Conservation (phyloP, 257 asterid genomes). For the Cinchona pubescens region DNA sequence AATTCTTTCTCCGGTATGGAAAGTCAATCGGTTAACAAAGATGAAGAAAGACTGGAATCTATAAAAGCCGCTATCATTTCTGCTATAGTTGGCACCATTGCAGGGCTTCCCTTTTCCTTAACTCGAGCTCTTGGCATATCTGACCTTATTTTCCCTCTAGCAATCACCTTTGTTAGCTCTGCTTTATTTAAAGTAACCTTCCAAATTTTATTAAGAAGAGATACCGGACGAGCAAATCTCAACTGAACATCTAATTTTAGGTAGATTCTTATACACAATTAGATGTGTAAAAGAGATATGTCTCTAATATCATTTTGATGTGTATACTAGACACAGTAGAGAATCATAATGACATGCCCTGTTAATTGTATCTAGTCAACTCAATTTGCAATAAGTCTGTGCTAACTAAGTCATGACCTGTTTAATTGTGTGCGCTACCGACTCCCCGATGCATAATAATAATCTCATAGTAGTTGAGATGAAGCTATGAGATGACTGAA, state of each 20-base stretch:
- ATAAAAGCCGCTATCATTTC: conserved; percentile 72
- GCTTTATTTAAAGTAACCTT: conserved; percentile 86
- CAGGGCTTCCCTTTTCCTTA: conserved; percentile 63
- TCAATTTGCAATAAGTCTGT: no score
- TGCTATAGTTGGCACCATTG: conserved; percentile 70
- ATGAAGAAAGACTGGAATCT: conserved; percentile 71
- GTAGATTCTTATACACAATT: no score
- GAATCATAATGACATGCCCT: background rate
- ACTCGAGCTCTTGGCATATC: conserved; percentile 42
- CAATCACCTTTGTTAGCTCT: conserved; percentile 67
- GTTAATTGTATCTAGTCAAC: background rate
- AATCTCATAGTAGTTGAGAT: no score
- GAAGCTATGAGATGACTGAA: no score
- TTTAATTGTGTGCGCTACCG: no score
- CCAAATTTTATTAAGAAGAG: conserved; percentile 80
- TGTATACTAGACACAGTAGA: no score
- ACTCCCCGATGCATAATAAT: no score
- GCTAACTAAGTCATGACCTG: no score
- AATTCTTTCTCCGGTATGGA: conserved; percentile 15
- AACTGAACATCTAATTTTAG: conserved; percentile 72
- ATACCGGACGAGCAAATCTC: conserved; percentile 75
- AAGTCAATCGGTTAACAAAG: conserved; percentile 33
- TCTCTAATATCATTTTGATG: no score
- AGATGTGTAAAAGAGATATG: no score
- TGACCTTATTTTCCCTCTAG: conserved; percentile 62